Conservation (phyloP, 352 stramenopile species). For the Phytophthora fragariae region DNA sequence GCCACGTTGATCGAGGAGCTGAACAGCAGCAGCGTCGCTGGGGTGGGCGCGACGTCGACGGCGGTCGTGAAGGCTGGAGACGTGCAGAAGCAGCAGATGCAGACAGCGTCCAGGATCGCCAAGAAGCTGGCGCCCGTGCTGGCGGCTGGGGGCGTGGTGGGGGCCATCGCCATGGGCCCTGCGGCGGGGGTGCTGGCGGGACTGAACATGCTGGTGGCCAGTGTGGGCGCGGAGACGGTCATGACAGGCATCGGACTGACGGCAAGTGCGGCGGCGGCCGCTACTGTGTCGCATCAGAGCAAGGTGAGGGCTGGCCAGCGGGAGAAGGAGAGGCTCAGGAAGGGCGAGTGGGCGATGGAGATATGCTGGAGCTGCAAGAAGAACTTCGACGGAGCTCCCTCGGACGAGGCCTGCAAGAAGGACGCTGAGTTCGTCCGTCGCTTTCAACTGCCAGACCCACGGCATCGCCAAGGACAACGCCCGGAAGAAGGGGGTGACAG, state of each 20-base stretch:
- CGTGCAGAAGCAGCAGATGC: slow-evolving; percentile 24
- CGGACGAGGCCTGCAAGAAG: slow-evolving; percentile 63
- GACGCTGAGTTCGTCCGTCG: slow-evolving; percentile 63
- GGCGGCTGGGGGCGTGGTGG: slow-evolving; percentile 69
- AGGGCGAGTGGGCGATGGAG: slow-evolving; percentile 70
- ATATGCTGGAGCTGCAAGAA: slow-evolving; percentile 78
- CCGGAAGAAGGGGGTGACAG: not conserved
- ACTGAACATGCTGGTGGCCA: slow-evolving; percentile 63
- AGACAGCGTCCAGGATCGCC: slow-evolving; percentile 39
- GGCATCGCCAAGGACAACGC: not conserved
- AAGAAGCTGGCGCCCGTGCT: slow-evolving; percentile 57
- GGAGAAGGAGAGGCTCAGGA: slow-evolving; percentile 50
- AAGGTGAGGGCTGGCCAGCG: slow-evolving; percentile 53
- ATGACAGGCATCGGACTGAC: slow-evolving; percentile 69
- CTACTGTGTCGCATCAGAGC: slow-evolving; percentile 58
- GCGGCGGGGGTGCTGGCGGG: slow-evolving; percentile 60
- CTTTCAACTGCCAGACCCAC: slow-evolving; percentile 46
- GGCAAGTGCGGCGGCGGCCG: slow-evolving; percentile 59
- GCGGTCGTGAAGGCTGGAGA: slow-evolving; percentile 3
- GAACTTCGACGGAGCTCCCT: slow-evolving; percentile 43
- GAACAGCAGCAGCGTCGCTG: slow-evolving; percentile 25
- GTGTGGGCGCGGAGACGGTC: slow-evolving; percentile 61
- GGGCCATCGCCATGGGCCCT: slow-evolving; percentile 59
- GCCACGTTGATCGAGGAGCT: slow-evolving; percentile 51
- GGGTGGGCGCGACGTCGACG: not conserved